Base-by-base conservation (phyloP, 805 yeast genomes). In the Candida sonorensis region DNA sequence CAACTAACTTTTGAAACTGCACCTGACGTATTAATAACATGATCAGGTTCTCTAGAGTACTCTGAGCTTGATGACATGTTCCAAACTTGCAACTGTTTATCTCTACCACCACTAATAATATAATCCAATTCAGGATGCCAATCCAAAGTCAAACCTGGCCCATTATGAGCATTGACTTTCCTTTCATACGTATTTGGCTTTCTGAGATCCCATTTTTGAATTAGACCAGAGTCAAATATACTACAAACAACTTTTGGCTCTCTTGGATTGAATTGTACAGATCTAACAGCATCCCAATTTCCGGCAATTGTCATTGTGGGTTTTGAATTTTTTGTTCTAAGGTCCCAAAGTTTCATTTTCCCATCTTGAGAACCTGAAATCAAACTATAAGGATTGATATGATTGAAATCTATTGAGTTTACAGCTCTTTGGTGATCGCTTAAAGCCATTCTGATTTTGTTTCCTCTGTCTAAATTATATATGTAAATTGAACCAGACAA, bases 81-180 rank as follows among this genome's bases (percentile, higher is more conserved):
- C 90, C 94, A 85, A 3, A 82, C 75, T 39, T 82, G 85, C 22
- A 82, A 65, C 44, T 77, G 79, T 33, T 81, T 80, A 57, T 92
- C 98, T 46, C 97, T 68, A 7, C 98, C 98, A 11, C 97, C 97
- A 14, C 95, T 84, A 5, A 80, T 78, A 14, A 92, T 71, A 46
- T 79, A 83, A 41, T 88, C 95, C 23, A 68, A 53, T 23, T 76
- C 78, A 0, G 94, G 94, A 50, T 88, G 95, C 78, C 95, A 87
- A 46, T 85, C 87, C 4, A 92, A 56, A 4, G 94, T 75, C 12
- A 88, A 62, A 0, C 95, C 97, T 2, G 95, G 94, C 0, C 95
- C 95, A 2, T 86, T 73, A 52, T 90, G 97, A 3, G 95, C 94
- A 46, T 81, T 83, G 52, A 92, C 69, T 37, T 79, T 76, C 31